phyloP scores from a whole-genome alignment of 108 stramenopile genomes.

The Nitzschia inconspicua region DNA sequence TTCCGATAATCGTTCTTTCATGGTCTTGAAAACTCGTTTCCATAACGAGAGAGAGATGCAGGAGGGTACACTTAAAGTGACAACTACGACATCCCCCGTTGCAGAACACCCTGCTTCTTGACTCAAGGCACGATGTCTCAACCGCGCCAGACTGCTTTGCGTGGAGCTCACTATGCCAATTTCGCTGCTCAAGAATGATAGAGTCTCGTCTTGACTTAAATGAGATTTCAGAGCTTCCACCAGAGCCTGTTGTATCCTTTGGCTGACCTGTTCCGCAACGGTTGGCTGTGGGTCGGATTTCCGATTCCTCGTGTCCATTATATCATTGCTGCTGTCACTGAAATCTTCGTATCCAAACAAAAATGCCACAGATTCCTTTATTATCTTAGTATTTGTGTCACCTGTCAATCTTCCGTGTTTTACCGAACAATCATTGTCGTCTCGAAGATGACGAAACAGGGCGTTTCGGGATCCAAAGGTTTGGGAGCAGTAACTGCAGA shows the following conservation, averaged over 20 bases:
- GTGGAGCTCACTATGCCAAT: constrained; percentile 14
- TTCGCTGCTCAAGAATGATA: not conserved
- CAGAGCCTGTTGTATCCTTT: not conserved
- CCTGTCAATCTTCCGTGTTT: not conserved
- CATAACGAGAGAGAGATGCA: not conserved
- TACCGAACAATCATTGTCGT: not conserved
- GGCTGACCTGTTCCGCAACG: not conserved
- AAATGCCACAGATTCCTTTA: constrained; percentile 5
- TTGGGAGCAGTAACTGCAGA: constrained; percentile 43
- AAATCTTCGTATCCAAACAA: constrained; percentile 16
- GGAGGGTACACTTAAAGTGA: constrained; percentile 2
- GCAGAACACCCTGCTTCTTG: constrained; percentile 49
- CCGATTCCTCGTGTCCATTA: not conserved
- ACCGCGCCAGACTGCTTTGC: constrained; percentile 43
- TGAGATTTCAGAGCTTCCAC: not conserved
- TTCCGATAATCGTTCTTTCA: not conserved
- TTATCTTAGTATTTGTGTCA: not conserved
- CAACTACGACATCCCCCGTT: constrained; percentile 26
- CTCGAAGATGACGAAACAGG: constrained; percentile 69
- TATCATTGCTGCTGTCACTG: not conserved
- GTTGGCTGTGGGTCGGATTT: not conserved
- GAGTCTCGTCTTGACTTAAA: not conserved
- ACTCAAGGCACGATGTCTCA: constrained; percentile 47
- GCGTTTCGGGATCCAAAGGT: constrained; percentile 61
- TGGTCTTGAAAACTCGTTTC: not conserved